Base-by-base conservation (phyloP, 768 basidiomycete species). In the Trametes meyenii region DNA sequence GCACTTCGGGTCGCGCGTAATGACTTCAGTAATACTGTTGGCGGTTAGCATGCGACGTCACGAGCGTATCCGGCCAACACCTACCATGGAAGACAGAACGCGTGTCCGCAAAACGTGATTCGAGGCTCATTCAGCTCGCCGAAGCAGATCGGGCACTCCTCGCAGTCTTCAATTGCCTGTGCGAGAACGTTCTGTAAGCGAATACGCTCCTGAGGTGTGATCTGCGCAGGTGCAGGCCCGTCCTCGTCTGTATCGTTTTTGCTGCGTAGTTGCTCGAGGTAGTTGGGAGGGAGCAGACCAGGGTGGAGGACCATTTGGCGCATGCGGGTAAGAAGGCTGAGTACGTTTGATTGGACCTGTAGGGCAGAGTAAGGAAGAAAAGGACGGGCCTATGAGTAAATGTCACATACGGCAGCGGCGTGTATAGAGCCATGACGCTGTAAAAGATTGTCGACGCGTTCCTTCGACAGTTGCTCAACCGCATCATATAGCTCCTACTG, bases 271-370 rank as follows among this genome's bases (percentile, higher is more conserved):
- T 88, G 80, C 43, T 90, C 85, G 12, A 92, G 70, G 67, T 93
- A 95, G 62, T 85, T 79, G 8, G 75, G 63, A 4, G 93, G 93
- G 50, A 93, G 76, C 24, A 96, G 79, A 1, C 84, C 85, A 0
- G 92, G 89, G 68, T 95, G 91, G 24, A 94, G 81, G 17, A 83
- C 88, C 19, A 94, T 76, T 73, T 96, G 94, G 33, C 93, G 85
- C 72, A 96, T 78, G 17, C 94, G 88, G 8, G 92, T 94, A n/a
- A 94, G 81, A 81, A 94, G 85, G 62, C 88, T 87, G 39, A 93
- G 73, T 14, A 92, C 85, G 66, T 88, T 87, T 1, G 84, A 84
- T 59, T 86, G 84, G 0, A 85, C 79, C 89, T 91, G 62, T 1
- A 19, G 5, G 13, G 5, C 1, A 26, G 6, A 33, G 43, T 24